Percentiles rank a stretch among this genome's conserved stretches.
Conservation (phyloP, 1,139 yeast species). For the Protomyces inundatus region DNA sequence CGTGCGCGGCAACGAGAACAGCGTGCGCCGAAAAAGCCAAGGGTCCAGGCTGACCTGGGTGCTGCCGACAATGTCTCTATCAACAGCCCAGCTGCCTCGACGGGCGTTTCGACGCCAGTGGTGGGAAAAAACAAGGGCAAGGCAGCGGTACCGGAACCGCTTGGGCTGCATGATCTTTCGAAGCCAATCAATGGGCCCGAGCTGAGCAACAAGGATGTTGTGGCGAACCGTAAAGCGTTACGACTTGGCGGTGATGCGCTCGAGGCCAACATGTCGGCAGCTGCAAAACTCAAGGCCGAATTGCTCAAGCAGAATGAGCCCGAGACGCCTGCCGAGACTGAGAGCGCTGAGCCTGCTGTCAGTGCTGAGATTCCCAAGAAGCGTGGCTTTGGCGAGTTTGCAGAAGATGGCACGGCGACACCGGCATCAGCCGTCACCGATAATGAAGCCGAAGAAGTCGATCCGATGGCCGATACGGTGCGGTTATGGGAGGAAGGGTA, state of each 20-base stretch:
- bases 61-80: conserved; percentile 23
- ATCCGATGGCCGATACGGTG: conserved; percentile 48
- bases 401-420: conserved; percentile 12
- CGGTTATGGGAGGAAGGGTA: conserved; percentile 85
- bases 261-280: conserved; percentile 24
- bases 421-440: not conserved
- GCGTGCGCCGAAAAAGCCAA: conserved; percentile 24
- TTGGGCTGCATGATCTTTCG: conserved; percentile 28
- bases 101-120: conserved; percentile 4
- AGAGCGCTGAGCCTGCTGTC: conserved; percentile 30
- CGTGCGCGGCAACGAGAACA: conserved; percentile 45
- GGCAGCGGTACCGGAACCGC: conserved; percentile 29
- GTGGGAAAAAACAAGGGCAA: not conserved
- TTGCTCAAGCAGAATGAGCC: conserved; percentile 4
- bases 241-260: conserved; percentile 57
- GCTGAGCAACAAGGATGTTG: conserved; percentile 29
- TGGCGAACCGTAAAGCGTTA: conserved; percentile 61
- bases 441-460: conserved; percentile 30
- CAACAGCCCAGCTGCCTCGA: conserved; percentile 22
- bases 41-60: conserved; percentile 3
- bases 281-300: conserved; percentile 22
- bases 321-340: conserved; percentile 42
- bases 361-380: conserved; percentile 28
- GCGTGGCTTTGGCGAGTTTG: conserved; percentile 21
- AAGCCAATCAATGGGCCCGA: conserved; percentile 23